Evolutionary conservation across 2,329 filamentous ascomycete species (phyloP), one percentile per base, ranked within the genome.

Genomic region (Clonostachys byssicola): DNA sequence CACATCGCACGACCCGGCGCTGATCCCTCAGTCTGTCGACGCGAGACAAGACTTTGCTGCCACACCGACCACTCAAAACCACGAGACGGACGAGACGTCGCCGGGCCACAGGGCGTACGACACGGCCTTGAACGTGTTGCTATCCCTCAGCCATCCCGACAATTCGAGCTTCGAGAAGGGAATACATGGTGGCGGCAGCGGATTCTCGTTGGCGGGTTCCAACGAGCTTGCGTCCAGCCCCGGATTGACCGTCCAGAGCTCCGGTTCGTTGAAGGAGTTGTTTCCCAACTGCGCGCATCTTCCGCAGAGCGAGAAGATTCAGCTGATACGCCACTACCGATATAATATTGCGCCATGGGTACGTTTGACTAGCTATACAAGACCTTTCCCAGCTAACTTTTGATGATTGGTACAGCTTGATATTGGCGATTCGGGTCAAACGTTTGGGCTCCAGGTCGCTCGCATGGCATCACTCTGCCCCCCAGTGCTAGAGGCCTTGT

Each of bases 341-440:
- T 74, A 74, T 45, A 62, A 70, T 39, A 60, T 74, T 34, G 69
- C 71, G 6, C 66, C 70, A 17, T 74, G 71, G 70, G 71, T 73
- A 57, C 45, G 63, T 57, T 16, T 30, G 7, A 40, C 35, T 23
- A 9, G 12, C 6, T 17, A 23, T 33, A 40, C 14, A 35, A 41
- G n/a, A 35, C 17, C 18, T 16, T 34, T 14, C 18, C 8, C 20
- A 13, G 33, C 5, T 17, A 16, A 13, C 35, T 36, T 6, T 2
- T 10, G 23, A 30, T 30, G 23, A 10, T 30, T 9, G 23, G 23
- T 30, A 5, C 34, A 73, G 71, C 59, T 74, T 20, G 71, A 74
- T 47, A 66, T 72, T 5, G 69, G 63, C 40, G 71, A 73, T 39
- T 52, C 65, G 34, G 57, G 57, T 1, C 70, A 70, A 42, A 60